phyloP scores from a whole-genome alignment of 176 grass and related monocot genomes.

The Bothriochloa decipiens region DNA sequence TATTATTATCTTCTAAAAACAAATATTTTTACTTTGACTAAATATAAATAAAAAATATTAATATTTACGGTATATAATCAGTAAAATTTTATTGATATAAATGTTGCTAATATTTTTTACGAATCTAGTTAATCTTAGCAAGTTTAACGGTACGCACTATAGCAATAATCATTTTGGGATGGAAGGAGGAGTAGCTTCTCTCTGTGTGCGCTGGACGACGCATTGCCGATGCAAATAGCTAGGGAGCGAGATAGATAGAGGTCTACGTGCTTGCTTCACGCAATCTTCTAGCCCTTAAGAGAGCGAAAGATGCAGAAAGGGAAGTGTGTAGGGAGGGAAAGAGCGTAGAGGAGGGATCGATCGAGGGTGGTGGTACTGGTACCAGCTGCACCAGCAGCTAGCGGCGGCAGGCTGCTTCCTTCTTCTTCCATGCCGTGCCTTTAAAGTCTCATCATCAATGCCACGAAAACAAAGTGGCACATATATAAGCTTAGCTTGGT shows the following conservation, averaged over 20 bases:
- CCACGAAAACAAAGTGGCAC: conserved; percentile 69
- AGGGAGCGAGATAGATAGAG: conserved; percentile 37
- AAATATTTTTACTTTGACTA: no score
- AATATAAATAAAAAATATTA: no score
- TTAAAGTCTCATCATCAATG: conserved; percentile 85
- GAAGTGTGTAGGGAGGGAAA: conserved; percentile 51
- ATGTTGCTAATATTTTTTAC: no score
- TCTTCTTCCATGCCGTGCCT: conserved; percentile 86
- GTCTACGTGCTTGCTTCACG: conserved; percentile 90
- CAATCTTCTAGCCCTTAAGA: conserved; percentile 73
- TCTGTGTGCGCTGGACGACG: neutral
- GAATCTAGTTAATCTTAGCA: no score
- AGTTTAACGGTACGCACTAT: no score
- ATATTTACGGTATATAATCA: no score
- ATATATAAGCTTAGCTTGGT: neutral
- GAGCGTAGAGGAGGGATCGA: neutral
- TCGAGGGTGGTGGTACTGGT: conserved; percentile 48
- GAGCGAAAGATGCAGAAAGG: conserved; percentile 62
- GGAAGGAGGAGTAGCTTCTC: neutral
- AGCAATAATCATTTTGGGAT: neutral
- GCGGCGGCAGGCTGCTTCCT: neutral
- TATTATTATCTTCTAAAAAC: no score
- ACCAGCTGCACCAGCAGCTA: conserved; percentile 33
- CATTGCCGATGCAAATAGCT: conserved; percentile 14
- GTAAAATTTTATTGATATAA: no score